These are phyloP conservation scores for Gracilaria vermiculophylla DNA, from an alignment of 23 red algal species.

Conservation along the genomic window DNA sequence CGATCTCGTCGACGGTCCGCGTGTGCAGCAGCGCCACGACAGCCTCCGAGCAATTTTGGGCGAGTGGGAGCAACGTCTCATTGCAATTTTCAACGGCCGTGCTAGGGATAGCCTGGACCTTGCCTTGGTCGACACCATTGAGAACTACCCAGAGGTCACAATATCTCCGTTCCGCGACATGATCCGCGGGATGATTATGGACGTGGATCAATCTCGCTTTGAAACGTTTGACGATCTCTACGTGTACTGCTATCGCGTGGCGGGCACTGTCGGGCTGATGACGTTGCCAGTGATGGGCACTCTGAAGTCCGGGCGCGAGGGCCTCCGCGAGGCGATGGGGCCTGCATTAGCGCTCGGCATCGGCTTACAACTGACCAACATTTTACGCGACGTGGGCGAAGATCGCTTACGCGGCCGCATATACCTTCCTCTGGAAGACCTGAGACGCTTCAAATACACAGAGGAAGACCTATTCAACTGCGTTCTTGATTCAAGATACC, in stretches of 20 bases:
- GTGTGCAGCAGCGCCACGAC: conserved; percentile 64
- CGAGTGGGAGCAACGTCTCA: conserved; percentile 74
- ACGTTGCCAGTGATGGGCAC: conserved; percentile 92
- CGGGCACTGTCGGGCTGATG: conserved; percentile 97
- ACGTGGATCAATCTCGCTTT: conserved; percentile 83
- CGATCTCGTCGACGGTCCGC: conserved; percentile 95
- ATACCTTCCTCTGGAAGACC: conserved; percentile 91
- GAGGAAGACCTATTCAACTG: conserved; percentile 83
- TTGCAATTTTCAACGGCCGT: conserved; percentile 61
- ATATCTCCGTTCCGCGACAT: conserved; percentile 90
- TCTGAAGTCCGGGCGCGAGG: conserved; percentile 27
- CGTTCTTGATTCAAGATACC: conserved; percentile 83
- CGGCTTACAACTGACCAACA: conserved; percentile 94
- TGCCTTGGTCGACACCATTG: conserved; percentile 69
- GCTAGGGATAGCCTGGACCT: conserved; percentile 87
- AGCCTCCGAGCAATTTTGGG: conserved; percentile 52
- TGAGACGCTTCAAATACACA: conserved; percentile 83
- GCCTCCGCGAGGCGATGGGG: conserved; percentile 70
- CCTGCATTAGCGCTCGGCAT: conserved; percentile 86
- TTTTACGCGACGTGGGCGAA: conserved; percentile 95
- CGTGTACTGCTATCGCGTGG: conserved; percentile 99
- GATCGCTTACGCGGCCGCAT: conserved; percentile 92
- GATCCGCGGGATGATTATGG: conserved; percentile 98
- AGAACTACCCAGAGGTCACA: conserved; percentile 51
- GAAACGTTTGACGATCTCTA: conserved; percentile 92